Base-by-base conservation (phyloP, 768 basidiomycete genomes). In the Lactifluus piperatus region DNA sequence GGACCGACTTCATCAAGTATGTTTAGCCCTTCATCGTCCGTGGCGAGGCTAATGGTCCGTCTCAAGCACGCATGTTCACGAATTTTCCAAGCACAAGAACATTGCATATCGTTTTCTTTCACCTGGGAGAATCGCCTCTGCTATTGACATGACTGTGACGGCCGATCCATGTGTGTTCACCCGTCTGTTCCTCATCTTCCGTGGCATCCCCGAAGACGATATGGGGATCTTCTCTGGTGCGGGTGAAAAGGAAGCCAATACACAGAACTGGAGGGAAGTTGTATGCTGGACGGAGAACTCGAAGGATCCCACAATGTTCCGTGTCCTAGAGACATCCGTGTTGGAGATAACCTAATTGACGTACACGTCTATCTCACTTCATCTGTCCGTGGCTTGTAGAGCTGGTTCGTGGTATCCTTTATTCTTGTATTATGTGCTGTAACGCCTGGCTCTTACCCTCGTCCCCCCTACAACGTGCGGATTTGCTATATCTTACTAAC, bases 31-130 rank as follows among this genome's bases (percentile, higher is more conserved):
- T 47, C 43, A 22, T 64, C 34, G 53, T 52, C 57, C 13, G 30
- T 39, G 37, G 27, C 39, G 36, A 37, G 20, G 49, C 50, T 32
- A 52, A 53, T 13, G 32, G 34, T 13, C 13, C 46, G 3, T 34
- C 45, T 51, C 30, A 63, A 92, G 88, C 70, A 84, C 87, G 71
- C 89, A 92, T 71, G 76, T 92, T 63, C 76, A 84, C 27, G 73
- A 83, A 13, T 91, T 91, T 70, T 74, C 84, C 10, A 75, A 76
- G 16, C 88, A 93, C 73, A 88, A 85, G 68, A 91, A 93, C 71
- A 89, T 93, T 62, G 91, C 90, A 20, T 93, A 92, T 68, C 84
- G 91, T n/a, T 91, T 93, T 71, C 79, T 93, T 62, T 80, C 84
- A 9, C 91, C 88, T 6, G 75, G 77, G 59, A 86, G 82, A 66